Conservation (phyloP, 371 early-diverging fungal species). For the Circinella umbellata region DNA sequence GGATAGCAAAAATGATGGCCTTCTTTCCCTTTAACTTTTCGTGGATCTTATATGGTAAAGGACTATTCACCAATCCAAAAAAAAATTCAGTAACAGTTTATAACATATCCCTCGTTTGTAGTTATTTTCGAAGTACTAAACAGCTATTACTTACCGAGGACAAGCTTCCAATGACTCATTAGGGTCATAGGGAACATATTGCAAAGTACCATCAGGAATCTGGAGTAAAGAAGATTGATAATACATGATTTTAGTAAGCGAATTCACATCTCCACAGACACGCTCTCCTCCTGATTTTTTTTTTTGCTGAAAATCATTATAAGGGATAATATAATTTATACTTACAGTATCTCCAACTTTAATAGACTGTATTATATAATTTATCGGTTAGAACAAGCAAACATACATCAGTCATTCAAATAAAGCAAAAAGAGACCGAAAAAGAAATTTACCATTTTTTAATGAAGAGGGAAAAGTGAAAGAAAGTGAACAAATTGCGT, state of each 20-base stretch:
- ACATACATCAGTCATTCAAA: neutral
- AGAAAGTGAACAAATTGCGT: constrained; percentile 3
- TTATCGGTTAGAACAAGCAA: neutral
- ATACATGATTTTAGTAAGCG: neutral
- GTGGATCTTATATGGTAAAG: constrained; percentile 47
- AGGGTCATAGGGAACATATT: constrained; percentile 49
- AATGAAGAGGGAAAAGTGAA: neutral
- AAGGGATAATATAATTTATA: neutral
- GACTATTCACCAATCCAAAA: constrained; percentile 14
- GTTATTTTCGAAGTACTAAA: too few relatives aligned
- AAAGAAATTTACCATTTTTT: constrained; percentile 5
- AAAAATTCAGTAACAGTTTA: neutral
- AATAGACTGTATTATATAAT: constrained; percentile 11
- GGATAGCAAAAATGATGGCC: constrained; percentile 82
- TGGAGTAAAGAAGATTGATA: constrained; percentile 2
- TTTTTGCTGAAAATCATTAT: neutral
- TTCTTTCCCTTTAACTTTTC: constrained; percentile 75
- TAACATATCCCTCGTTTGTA: neutral
- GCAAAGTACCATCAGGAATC: constrained; percentile 47
- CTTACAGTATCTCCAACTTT: constrained; percentile 35
- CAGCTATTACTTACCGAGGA: constrained; percentile 24
- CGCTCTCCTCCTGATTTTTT: neutral
- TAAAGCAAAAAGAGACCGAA: neutral
- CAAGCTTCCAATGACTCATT: constrained; percentile 41
- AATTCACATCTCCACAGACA: neutral